A percentile compares a stretch with the other conserved stretches of the same genome.
These are phyloP conservation scores for Flaveria brownii DNA, from an alignment of 129 eudicot genomes.

Conservation along the genomic window DNA sequence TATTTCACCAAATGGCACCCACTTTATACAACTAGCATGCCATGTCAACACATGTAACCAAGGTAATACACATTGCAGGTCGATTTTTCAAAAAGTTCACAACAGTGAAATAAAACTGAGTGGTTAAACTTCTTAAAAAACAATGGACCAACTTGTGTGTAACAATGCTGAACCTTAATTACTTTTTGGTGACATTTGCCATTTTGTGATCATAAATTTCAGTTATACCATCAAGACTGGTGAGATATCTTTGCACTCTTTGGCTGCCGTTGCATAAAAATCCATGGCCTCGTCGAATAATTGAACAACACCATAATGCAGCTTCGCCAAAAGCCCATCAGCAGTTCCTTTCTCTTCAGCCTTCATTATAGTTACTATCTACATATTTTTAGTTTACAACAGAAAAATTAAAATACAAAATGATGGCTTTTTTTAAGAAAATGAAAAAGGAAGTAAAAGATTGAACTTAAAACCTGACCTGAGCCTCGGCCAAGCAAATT, in stretches of 20 bases:
- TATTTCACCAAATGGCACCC: neutral
- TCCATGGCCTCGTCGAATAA: constrained; percentile 55
- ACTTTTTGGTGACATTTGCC: neutral
- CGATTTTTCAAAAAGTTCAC: neutral
- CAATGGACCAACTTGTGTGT: neutral
- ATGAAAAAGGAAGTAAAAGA: constrained; percentile 6
- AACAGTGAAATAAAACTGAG: neutral
- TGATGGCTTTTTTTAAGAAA: neutral
- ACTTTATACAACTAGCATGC: neutral
- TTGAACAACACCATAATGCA: constrained; percentile 65
- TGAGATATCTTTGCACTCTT: constrained; percentile 63
- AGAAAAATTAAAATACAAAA: neutral
- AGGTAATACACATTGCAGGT: neutral
- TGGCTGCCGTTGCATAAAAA: constrained; percentile 31
- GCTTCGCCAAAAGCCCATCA: constrained; percentile 55
- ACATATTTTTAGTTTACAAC: neutral
- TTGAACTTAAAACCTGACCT: constrained; percentile 43
- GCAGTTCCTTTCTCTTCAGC: constrained; percentile 59
- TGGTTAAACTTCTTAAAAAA: neutral
- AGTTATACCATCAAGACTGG: constrained; percentile 49
- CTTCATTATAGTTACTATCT: constrained; percentile 69
- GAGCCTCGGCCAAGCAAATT: constrained; percentile 86
- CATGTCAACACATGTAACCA: neutral
- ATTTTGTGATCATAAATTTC: neutral
- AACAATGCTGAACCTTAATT: neutral